phyloP scores from a whole-genome alignment of 805 yeast species.

The Starmerella stellata region DNA sequence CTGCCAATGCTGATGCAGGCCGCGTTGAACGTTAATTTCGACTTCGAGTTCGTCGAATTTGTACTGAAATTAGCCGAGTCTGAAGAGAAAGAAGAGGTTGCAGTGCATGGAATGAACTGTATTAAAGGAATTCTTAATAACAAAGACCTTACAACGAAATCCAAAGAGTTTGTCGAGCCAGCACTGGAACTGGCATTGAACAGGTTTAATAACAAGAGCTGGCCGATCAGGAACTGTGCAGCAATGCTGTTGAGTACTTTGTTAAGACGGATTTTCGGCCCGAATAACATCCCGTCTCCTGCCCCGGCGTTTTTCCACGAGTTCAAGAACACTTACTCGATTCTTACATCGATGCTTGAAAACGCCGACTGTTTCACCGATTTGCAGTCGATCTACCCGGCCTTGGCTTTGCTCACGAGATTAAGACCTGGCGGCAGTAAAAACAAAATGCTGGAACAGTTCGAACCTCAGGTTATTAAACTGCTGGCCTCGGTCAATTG shows the following conservation, averaged over 20 bases:
- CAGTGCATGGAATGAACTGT: constrained; percentile 79
- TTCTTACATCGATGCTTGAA: constrained; percentile 27
- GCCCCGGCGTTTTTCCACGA: constrained; percentile 57
- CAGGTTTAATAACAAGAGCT: constrained; percentile 45
- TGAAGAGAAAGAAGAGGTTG: constrained; percentile 26
- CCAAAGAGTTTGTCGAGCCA: constrained; percentile 35
- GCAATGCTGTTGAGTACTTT: constrained; percentile 81
- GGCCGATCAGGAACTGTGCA: constrained; percentile 86
- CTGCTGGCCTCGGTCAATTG: constrained; percentile 42
- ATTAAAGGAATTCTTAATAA: constrained; percentile 60
- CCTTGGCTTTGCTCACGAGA: constrained; percentile 51
- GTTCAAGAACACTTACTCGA: constrained; percentile 34
- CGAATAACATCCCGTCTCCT: constrained; percentile 24
- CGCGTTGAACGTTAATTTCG: constrained; percentile 6
- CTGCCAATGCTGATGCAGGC: constrained; percentile 55
- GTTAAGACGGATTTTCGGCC: constrained; percentile 65
- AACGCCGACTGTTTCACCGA: constrained; percentile 5
- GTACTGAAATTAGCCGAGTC: constrained; percentile 39
- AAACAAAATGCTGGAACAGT: constrained; percentile 30
- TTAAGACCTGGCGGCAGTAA: constrained; percentile 45
- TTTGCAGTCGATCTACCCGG: constrained; percentile 50
- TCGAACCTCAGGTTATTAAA: constrained; percentile 31
- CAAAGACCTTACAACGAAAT: constrained; percentile 37
- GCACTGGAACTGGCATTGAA: constrained; percentile 44
- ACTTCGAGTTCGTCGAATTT: constrained; percentile 33